Evolutionary conservation across 2,329 filamentous ascomycete genomes (phyloP), one percentile per base, ranked within the genome.

Genomic region (Epichloe typhina): DNA sequence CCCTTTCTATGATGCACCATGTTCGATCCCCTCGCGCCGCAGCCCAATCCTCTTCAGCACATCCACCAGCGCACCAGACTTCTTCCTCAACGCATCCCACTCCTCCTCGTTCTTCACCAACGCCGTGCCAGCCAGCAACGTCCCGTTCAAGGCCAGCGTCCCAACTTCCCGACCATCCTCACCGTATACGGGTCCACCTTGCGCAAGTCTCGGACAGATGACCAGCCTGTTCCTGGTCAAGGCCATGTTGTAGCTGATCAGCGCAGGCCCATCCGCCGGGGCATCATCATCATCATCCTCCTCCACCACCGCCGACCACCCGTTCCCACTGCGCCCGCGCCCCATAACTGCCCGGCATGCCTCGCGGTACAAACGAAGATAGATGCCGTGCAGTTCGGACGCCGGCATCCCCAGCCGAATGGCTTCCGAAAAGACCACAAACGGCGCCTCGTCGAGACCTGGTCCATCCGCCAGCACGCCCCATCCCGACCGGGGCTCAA

Each of bases 181-280:
- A 13, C 33, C 56, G 4, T 63, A 54, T 2, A 68, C 58, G 19
- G 59, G 56, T 1, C 62, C 61, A 0, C 79, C 79, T 58, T 83
- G 79, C 0, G 72, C 68, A 2, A 70, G 56, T 2, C 80, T 68
- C 1, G 80, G 80, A 53, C 74, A 73, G 1, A 84, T 53, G 0
- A 75, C 76, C 61, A 84, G 70, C 0, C 66, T 68, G 15, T 63
- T 64, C 52, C 67, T 66, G 19, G 80, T 83, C 66, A 84, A 71
- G 47, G 75, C 79, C 55, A 83, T 63, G 59, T 83, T 84, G 62
- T 84, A 84, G 63, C 78, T 82, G 46, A 83, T 78, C 17, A 57
- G 58, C 0, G 77, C 72, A 54, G 72, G 69, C 3, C 70, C 70
- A 4, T 64, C 61, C 1, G 50, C 47, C 12, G 64, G 61, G 13